Evolutionary conservation across 768 basidiomycete species (phyloP).

Genomic region (Pulveroboletus sp.): DNA sequence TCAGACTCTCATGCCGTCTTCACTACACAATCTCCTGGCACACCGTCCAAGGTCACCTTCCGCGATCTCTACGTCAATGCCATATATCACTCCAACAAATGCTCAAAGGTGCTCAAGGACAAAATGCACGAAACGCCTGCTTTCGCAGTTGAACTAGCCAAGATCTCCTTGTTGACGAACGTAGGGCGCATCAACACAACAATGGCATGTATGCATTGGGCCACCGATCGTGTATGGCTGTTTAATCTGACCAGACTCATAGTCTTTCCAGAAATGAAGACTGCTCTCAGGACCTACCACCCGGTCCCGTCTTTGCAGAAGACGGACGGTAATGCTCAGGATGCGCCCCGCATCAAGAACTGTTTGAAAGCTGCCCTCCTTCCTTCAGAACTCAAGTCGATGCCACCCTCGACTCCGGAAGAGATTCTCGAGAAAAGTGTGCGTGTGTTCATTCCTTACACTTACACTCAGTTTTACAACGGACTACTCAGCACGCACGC

Average conservation of each 20-base stretch:
- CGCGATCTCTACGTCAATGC: conserved; percentile 81
- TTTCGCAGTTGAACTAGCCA: conserved; percentile 75
- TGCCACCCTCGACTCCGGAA: conserved; percentile 68
- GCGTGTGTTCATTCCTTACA: conserved; percentile 24
- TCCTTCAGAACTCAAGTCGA: conserved; percentile 59
- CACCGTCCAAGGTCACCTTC: conserved; percentile 60
- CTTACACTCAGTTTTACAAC: conserved; percentile 4
- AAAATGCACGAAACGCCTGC: conserved; percentile 81
- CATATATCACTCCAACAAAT: conserved; percentile 74
- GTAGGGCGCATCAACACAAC: conserved; percentile 91
- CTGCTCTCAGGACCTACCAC: conserved; percentile 83
- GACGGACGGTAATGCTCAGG: conserved; percentile 83
- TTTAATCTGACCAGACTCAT: conserved; percentile 21
- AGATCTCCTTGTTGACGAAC: conserved; percentile 82
- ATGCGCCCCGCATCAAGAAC: conserved; percentile 89
- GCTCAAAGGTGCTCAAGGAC: conserved; percentile 83
- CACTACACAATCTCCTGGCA: conserved; percentile 55
- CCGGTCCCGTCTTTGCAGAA: conserved; percentile 85
- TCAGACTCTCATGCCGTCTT: conserved; percentile 64
- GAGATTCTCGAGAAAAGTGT: conserved; percentile 70
- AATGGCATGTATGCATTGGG: conserved; percentile 64
- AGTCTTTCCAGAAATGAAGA: conserved; percentile 96
- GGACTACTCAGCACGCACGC: conserved; percentile 44
- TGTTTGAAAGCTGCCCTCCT: conserved; percentile 79
- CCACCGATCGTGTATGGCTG: conserved; percentile 5